Base-by-base conservation (phyloP, 2,329 filamentous ascomycete species). In the Penicillium sp. region DNA sequence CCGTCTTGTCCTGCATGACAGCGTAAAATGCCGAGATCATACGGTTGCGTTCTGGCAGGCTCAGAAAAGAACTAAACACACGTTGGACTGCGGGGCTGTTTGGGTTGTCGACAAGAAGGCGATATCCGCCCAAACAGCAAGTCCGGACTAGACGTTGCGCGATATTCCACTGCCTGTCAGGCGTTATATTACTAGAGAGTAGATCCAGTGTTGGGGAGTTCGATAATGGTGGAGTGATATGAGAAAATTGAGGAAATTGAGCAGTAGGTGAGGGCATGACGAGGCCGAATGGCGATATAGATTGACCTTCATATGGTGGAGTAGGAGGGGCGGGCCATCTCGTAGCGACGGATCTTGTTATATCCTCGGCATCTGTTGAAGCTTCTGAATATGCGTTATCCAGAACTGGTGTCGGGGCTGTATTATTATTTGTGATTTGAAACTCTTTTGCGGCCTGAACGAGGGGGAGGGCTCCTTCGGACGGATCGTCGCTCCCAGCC, bases 91-190 rank as follows among this genome's bases (percentile, higher is more conserved):
- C 54, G 21, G 54, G 10, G 27, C 55, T 33, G 31, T 65, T 37
- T n/a, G 60, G 48, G 9, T 19, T 40, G 10, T 59, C 48, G 27
- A 58, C 47, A 21, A 69, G 59, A 38, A 69, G 46, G 27, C 50
- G 57, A 49, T 69, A 69, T 43, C 63, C 67, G 13, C 50, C 59
- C 9, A 61, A 53, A 50, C 58, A 68, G 50, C 67, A 69, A 57
- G 64, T 51, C 41, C 56, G 59, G 33, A 69, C 66, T 25, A 69
- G 58, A 40, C 48, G 62, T 15, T 68, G 67, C 13, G 65, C 59
- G 23, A 69, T 37, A 27, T 41, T 58, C 62, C 63, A 62, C n/a
- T 47, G 47, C 21, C 37, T 58, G 47, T 58, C 54, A 31, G 59
- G 47, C 19, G 43, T 33, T 45, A 56, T 31, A 46, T 25, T 52